Evolutionary conservation across 2,329 filamentous ascomycete species (phyloP).

Genomic region (Pseudogymnoascus sp.): DNA sequence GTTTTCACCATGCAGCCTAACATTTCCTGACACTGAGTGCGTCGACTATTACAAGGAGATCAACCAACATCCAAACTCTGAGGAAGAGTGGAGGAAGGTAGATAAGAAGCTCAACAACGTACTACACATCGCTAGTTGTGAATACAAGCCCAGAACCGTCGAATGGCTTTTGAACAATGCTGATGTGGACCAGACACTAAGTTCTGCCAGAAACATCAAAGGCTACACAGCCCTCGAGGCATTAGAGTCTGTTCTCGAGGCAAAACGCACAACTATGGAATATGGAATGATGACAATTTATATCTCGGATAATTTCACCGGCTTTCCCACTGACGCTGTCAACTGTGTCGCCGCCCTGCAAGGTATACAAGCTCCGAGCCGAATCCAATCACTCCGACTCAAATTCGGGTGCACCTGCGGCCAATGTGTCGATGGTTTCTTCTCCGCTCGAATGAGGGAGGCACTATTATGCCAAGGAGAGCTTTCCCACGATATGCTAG

Average conservation of each 20-base stretch:
- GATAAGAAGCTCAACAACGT: conserved; percentile 14
- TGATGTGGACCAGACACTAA: conserved; percentile 12
- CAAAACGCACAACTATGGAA: conserved; percentile 18
- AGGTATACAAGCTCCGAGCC: conserved; percentile 13
- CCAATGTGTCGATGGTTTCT: conserved; percentile 29
- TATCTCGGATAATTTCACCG: conserved; percentile 11
- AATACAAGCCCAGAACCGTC: conserved; percentile 12
- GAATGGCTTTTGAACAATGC: conserved; percentile 26
- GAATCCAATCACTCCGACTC: conserved; percentile 20
- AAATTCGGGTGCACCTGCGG: conserved; percentile 33
- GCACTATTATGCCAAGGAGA: neutral
- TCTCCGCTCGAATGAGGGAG: conserved; percentile 32
- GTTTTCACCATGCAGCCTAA: conserved; percentile 16
- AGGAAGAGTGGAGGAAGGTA: conserved; percentile 12
- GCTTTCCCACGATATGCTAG: neutral
- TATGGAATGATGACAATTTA: neutral
- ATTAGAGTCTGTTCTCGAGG: conserved; percentile 26
- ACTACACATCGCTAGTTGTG: conserved; percentile 15
- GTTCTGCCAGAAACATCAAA: conserved; percentile 22
- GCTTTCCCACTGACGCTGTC: conserved; percentile 23
- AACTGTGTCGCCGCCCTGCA: conserved; percentile 23
- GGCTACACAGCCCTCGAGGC: conserved; percentile 30
- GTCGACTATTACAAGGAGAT: conserved; percentile 12
- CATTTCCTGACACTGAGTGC: conserved; percentile 15
- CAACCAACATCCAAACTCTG: neutral